A percentile compares a stretch with the other conserved stretches of the same genome.
These are phyloP conservation scores for Marchantia paleacea DNA, from an alignment of 225 moss, liverwort and hornwort species.

Conservation along the genomic window DNA sequence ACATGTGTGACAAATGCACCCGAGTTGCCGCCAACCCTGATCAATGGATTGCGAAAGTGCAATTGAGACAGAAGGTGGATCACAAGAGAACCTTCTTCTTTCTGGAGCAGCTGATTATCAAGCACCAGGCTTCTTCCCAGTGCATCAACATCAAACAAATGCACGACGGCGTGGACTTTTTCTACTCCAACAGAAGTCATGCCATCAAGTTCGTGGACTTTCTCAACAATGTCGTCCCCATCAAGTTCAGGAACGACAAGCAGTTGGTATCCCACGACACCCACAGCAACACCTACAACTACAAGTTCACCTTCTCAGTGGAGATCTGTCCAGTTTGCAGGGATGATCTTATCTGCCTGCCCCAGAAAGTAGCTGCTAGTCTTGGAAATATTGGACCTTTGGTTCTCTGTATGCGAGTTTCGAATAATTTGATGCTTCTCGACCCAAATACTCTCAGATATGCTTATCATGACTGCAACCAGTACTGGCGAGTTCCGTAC, in stretches of 20 bases:
- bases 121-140: constrained; percentile 70
- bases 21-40: constrained; percentile 87
- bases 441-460: constrained; percentile 74
- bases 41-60: constrained; percentile 97
- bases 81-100: constrained; percentile 96
- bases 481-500: constrained; percentile 89
- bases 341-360: constrained; percentile 88
- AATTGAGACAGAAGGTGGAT: constrained; percentile 92
- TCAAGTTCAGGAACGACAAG: constrained; percentile 88
- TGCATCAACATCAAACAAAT: constrained; percentile 96
- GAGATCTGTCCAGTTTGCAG: constrained; percentile 95
- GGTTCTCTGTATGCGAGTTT: constrained; percentile 80
- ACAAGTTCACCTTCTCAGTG: constrained; percentile 94
- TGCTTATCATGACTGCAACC: constrained; percentile 76
- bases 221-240: constrained; percentile 76
- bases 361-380: constrained; percentile 69
- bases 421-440: constrained; percentile 72
- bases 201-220: constrained; percentile 90
- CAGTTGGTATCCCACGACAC: constrained; percentile 93
- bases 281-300: constrained; percentile 88
- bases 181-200: constrained; percentile 82
- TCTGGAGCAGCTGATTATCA: constrained; percentile 90
- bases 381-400: constrained; percentile 88
- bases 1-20: constrained; percentile 96
- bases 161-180: constrained; percentile 95